Conservation (phyloP, 768 basidiomycete species). For the Xerocomellus amylosporus region DNA sequence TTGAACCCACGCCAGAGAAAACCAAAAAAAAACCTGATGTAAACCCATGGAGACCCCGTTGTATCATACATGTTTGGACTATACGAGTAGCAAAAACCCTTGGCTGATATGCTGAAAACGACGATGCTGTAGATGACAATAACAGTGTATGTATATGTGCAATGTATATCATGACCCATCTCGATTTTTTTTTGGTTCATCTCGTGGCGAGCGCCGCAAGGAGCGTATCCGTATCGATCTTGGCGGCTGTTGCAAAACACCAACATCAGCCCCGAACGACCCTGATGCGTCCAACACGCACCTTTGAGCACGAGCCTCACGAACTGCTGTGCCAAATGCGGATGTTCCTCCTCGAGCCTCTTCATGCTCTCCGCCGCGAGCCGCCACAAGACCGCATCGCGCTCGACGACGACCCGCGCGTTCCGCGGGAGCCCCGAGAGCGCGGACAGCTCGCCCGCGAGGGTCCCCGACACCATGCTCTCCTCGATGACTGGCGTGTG, state of each 20-base stretch:
- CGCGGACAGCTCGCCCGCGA: slow-evolving; percentile 89
- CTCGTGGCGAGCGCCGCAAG: slow-evolving; percentile 53
- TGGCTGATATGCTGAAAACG: neutral
- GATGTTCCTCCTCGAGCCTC: slow-evolving; percentile 63
- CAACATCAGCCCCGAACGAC: neutral
- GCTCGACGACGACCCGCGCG: slow-evolving; percentile 81
- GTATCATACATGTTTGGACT: slow-evolving; percentile 1
- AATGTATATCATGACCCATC: slow-evolving; percentile 1
- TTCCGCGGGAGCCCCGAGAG: slow-evolving; percentile 79
- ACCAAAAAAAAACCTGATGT: neutral
- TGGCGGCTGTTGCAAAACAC: slow-evolving; percentile 46
- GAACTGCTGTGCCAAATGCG: slow-evolving; percentile 63
- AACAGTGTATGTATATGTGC: neutral
- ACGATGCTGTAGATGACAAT: slow-evolving; percentile 8
- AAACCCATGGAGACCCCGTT: neutral
- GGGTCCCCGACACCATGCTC: slow-evolving; percentile 90
- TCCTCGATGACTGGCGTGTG: slow-evolving; percentile 70
- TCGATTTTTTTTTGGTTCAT: slow-evolving; percentile 16
- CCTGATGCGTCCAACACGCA: slow-evolving; percentile 30
- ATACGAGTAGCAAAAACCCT: neutral
- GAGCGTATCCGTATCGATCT: slow-evolving; percentile 61
- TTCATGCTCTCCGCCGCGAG: slow-evolving; percentile 58
- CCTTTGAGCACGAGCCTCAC: slow-evolving; percentile 72
- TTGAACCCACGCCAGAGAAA: neutral
- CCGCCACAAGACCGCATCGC: slow-evolving; percentile 78